phyloP scores from a whole-genome alignment of 2,329 filamentous ascomycete species.

The Alternaria arbusti region DNA sequence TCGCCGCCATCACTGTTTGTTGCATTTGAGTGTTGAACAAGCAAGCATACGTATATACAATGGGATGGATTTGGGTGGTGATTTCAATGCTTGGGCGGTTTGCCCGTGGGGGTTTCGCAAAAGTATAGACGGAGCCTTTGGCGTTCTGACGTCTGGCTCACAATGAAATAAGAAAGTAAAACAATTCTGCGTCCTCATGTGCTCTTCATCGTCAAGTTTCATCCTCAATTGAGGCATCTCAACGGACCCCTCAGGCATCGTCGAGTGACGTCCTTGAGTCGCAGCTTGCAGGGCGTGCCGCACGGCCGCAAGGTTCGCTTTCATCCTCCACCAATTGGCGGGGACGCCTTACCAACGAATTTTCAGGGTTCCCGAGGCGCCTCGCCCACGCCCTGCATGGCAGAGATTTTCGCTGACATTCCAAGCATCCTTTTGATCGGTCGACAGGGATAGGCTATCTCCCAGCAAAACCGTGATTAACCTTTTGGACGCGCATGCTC shows the following conservation, averaged over 20 bases:
- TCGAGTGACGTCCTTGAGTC: conserved; percentile 21
- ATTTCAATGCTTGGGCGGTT: conserved; percentile 19
- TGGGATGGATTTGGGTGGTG: conserved; percentile 20
- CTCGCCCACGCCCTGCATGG: conserved; percentile 8
- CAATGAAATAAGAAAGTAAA: conserved; percentile 19
- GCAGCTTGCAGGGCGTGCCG: conserved; percentile 21
- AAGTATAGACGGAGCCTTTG: conserved; percentile 33
- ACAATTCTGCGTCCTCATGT: background rate
- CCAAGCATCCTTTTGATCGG: conserved; percentile 1
- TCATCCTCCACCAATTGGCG: conserved; percentile 19
- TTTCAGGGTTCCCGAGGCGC: conserved; percentile 2
- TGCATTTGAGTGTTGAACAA: conserved; percentile 14
- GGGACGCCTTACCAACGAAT: too few species aligned
- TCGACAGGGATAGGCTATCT: background rate
- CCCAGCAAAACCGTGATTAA: background rate
- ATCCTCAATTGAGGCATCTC: background rate
- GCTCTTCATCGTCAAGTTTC: background rate
- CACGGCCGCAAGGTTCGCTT: conserved; percentile 14
- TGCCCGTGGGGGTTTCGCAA: conserved; percentile 24
- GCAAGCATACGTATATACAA: conserved; percentile 28
- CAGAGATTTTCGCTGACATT: conserved; percentile 13
- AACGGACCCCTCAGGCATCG: background rate
- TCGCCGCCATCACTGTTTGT: conserved; percentile 8
- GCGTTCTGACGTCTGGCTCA: conserved; percentile 22
- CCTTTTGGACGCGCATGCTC: background rate